These are phyloP conservation scores for Parietaria judaica DNA, from an alignment of 306 rosid species.

Conservation along the genomic window DNA sequence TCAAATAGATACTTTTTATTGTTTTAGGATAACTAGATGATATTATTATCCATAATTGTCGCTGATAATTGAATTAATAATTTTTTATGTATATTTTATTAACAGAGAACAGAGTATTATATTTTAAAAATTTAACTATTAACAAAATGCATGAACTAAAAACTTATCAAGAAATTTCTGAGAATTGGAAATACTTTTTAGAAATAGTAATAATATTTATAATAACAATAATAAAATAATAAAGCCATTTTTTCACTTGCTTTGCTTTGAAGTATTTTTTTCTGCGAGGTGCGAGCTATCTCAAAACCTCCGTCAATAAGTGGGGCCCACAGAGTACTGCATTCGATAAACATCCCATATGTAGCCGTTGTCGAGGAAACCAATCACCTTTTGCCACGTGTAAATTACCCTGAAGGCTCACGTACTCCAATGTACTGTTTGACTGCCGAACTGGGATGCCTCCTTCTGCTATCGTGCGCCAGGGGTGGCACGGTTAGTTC, in stretches of 20 bases:
- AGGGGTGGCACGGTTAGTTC: slow-evolving; percentile 12
- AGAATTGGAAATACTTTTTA: no score
- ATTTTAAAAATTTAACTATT: no score
- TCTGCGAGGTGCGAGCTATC: background rate
- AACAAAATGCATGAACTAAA: no score
- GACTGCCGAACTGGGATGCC: slow-evolving; percentile 20
- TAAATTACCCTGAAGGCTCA: background rate
- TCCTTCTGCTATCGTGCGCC: slow-evolving; percentile 30
- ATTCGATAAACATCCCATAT: slow-evolving; percentile 7
- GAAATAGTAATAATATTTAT: no score
- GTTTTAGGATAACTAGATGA: no score
- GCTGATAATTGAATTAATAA: no score
- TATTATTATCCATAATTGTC: no score
- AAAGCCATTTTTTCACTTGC: background rate
- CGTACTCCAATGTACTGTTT: slow-evolving; percentile 35
- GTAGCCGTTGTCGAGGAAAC: slow-evolving; percentile 27
- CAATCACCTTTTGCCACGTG: slow-evolving; percentile 15
- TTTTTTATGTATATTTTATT: no score
- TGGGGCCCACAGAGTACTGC: slow-evolving; percentile 21
- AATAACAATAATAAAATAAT: no score
- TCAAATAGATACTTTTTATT: no score
- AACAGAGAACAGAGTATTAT: no score
- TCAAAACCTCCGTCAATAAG: slow-evolving; percentile 19
- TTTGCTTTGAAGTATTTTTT: slow-evolving; percentile 10
- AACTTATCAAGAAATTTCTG: no score